Base-by-base conservation (phyloP, 2,329 filamentous ascomycete species). In the Diatrype stigma region DNA sequence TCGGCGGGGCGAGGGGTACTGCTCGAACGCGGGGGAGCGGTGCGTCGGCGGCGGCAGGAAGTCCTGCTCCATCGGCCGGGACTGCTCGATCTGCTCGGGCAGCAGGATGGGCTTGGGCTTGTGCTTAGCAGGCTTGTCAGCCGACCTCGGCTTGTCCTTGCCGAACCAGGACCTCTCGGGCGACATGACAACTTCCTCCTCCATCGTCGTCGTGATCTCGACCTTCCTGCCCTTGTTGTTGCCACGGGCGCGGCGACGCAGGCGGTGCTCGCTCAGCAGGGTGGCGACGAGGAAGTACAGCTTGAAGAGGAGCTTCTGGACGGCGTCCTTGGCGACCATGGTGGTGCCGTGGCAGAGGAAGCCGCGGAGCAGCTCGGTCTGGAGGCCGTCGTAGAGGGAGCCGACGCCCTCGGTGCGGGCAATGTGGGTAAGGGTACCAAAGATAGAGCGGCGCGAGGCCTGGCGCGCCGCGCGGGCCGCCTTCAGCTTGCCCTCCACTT, bases 321-420 rank as follows among this genome's bases (percentile, higher is more conserved):
- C 80, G 5, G 81, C 72, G 50, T 93, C 89, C 69, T 96, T 96
- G 52, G 89, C 83, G 49, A 93, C 73, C 89, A 96, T 96, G 1
- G 90, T 93, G 47, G 91, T 79, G 0, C 91, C 91, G 62, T 96
- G 90, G 21, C 84, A 85, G 61, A 96, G 85, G 71, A 96, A 95
- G 0, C 88, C 87, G 62, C 91, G 92, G 8, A 92, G 69, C 3
- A 96, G 76, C 68, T 95, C 89, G 4, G 85, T 88, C 14, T 77
- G 78, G 0, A 96, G 73, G 5, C 90, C 91, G 46, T 87, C 82
- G 64, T 95, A 96, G 8, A 96, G 70, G 0, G 84, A 86, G 3
- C 66, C 64, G 0, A 85, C 53, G 1, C 91, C 91, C 62, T 96
- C 89, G 0, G 72, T 76, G 44, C 75, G 78, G 30, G 77, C 71